Evolutionary conservation across 257 asterid species (phyloP).

Genomic region (Solanum raphanifolium): DNA sequence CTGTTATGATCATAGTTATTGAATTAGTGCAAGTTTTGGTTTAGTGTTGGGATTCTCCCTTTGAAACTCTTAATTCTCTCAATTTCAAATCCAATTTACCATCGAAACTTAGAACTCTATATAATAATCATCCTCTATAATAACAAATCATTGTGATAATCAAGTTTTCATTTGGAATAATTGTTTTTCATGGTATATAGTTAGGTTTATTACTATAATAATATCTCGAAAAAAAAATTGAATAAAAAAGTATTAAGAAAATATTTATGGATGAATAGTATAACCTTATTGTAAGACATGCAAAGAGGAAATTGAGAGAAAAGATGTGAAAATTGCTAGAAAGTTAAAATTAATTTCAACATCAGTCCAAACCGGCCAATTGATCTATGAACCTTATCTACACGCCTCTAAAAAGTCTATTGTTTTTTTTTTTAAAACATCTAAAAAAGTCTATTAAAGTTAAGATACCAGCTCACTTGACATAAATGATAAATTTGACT

Average conservation of each 20-base stretch:
- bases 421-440: not conserved
- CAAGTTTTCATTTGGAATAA: not conserved
- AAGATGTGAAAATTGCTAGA: not conserved
- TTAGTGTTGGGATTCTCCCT: not conserved
- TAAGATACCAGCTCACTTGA: not conserved
- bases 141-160: not conserved
- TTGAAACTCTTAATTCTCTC: not conserved
- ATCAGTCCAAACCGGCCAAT: not conserved
- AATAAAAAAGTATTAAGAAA: not conserved
- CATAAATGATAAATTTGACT: not conserved
- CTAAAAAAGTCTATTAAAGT: not conserved
- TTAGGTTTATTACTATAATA: not conserved
- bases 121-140: not conserved
- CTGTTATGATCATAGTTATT: not conserved
- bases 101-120: not conserved
- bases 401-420: not conserved
- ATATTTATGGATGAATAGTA: not conserved
- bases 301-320: not conserved
- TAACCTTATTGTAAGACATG: not conserved
- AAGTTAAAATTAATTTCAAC: not conserved
- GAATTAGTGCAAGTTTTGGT: not conserved
- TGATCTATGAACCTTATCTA: not conserved
- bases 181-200: not conserved
- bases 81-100: not conserved
- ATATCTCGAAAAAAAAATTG: not conserved